Evolutionary conservation across 306 rosid species (phyloP), one percentile per base, ranked within the genome.

Genomic region (Quercus suber): DNA sequence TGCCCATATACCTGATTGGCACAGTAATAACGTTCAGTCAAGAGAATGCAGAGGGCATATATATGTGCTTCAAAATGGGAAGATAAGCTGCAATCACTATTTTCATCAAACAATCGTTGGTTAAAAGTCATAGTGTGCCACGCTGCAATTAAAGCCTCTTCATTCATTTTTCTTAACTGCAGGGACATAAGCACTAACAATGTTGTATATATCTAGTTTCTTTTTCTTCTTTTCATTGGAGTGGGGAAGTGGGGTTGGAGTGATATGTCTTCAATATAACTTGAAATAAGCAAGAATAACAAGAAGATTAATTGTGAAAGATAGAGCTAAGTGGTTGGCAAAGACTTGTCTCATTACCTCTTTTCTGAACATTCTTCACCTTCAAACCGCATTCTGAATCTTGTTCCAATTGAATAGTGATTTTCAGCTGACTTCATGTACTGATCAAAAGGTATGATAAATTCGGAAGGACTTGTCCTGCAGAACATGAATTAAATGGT

Each of bases 401-500:
- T 85, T 73, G 33, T 85, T 73, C 98, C 98, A 75, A 81, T 18
- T 68, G 89, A 43, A 61, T 85, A 84, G 55, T 75, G 76, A 20
- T 14, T 19, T 80, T 60, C 45, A 35, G 73, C 27, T 27, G 92
- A 81, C 73, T 80, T 87, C 78, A 78, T 61, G 83, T 89, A 90
- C 31, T 37, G 77, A 43, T 78, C 65, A 73, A 67, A 61, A 55
- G 93, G 93, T 73, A 89, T n/a, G 31, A 92, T 79, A 69, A 83
- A 92, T 27, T 86, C 86, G 56, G 83, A 81, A 9, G 92, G 88
- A 76, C 84, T 68, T 31, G 84, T 81, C 97, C 97, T 92, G 88
- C 85, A 86, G 68, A 83, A 76, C 2, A 68, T 82, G 25, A 35
- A 80, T 5, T 70, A 31, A 80, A 74, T 55, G 79, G 75, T 49